Percentiles rank a stretch among this genome's conserved stretches.
phyloP scores from a whole-genome alignment of 1,284 basidiomycete genomes.

The Meira nashicola region DNA sequence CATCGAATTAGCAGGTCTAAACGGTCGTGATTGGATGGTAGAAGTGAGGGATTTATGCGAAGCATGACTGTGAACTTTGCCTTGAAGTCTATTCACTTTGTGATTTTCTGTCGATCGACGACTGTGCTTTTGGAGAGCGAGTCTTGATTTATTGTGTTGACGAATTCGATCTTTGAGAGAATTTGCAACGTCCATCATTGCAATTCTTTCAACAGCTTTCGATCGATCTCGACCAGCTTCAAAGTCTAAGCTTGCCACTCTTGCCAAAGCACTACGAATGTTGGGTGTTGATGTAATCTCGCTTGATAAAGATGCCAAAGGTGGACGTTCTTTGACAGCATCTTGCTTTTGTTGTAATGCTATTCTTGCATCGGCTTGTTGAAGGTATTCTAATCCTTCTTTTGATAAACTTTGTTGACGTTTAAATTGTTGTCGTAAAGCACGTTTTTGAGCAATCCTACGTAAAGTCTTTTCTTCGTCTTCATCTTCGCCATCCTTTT shows the following conservation, averaged over 20 bases:
- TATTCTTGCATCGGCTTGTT: slow-evolving; percentile 4
- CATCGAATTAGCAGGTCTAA: neutral
- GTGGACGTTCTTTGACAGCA: too few relatives aligned
- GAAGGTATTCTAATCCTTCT: neutral
- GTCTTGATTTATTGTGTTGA: too few relatives aligned
- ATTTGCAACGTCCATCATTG: too few relatives aligned
- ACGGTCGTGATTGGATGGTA: neutral
- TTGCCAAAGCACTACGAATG: neutral
- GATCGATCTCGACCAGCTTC: slow-evolving; percentile 4
- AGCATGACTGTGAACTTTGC: neutral
- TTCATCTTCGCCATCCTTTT: slow-evolving; percentile 28
- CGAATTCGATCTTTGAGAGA: too few relatives aligned
- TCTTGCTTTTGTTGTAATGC: slow-evolving; percentile 2
- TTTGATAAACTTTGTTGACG: neutral
- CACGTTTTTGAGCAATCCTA: slow-evolving; percentile 39
- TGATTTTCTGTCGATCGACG: too few relatives aligned
- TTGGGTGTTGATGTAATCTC: neutral
- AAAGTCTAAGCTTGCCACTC: slow-evolving; percentile 5
- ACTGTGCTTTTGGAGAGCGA: too few relatives aligned
- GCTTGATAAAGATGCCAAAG: too few relatives aligned
- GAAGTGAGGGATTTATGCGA: too few relatives aligned
- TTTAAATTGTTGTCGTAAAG: slow-evolving; percentile 13
- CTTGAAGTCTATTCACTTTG: neutral
- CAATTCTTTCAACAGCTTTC: neutral
- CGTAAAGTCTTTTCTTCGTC: slow-evolving; percentile 49